Conservation (phyloP, 306 rosid genomes). For the Albizia julibrissin region DNA sequence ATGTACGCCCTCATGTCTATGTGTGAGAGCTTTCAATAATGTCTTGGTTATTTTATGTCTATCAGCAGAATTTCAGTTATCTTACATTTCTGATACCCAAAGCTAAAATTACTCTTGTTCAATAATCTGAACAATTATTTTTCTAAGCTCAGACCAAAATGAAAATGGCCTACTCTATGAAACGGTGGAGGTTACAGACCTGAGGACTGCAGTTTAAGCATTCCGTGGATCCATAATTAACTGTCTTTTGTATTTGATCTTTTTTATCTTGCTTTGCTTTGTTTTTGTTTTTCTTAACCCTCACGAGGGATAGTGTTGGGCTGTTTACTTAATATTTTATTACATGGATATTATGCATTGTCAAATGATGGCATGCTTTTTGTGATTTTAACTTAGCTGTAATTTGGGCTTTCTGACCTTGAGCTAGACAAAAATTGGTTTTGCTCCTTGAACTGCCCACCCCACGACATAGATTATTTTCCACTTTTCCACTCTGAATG, state of each 20-base stretch:
- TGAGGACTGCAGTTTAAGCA: background rate
- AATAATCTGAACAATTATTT: background rate
- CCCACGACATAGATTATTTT: background rate
- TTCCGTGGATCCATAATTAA: background rate
- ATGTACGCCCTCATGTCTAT: background rate
- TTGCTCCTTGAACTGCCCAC: background rate
- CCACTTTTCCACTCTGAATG: background rate
- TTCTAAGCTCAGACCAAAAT: background rate
- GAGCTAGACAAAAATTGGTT: background rate
- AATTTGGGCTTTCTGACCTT: conserved; percentile 2
- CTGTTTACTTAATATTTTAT: background rate
- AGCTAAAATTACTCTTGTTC: background rate
- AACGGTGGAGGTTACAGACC: background rate
- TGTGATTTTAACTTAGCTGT: background rate
- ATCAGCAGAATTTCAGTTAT: background rate
- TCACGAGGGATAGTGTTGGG: background rate
- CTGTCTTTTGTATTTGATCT: background rate
- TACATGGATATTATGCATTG: background rate
- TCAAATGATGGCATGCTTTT: background rate
- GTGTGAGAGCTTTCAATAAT: background rate
- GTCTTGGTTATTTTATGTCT: background rate
- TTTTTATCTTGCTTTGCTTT: background rate
- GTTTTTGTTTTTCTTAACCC: background rate
- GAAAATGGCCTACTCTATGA: background rate
- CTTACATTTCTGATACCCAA: background rate